Percentiles rank a stretch among this genome's conserved stretches.
Evolutionary conservation across 2,329 filamentous ascomycete species (phyloP).

Genomic region (Pleurostoma richardsiae): DNA sequence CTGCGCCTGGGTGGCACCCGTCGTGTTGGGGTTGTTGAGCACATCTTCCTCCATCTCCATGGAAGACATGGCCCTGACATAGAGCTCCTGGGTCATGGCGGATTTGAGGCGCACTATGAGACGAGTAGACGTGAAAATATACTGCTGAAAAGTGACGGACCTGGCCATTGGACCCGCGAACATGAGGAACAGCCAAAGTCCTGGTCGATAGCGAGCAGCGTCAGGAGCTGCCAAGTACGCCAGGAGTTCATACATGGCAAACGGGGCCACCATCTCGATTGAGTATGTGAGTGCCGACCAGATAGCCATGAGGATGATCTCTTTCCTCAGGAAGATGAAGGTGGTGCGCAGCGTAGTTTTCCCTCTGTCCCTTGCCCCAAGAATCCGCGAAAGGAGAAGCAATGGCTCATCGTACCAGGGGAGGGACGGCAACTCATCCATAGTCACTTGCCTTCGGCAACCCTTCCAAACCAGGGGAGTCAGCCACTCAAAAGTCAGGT

Average conservation of each 20-base stretch:
- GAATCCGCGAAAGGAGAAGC: constrained; percentile 37
- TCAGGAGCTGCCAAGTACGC: constrained; percentile 42
- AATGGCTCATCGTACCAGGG: constrained; percentile 53
- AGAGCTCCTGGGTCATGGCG: constrained; percentile 53
- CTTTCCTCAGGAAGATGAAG: constrained; percentile 33
- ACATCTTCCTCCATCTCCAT: constrained; percentile 54
- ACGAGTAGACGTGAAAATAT: constrained; percentile 53
- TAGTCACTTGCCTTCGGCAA: constrained; percentile 34
- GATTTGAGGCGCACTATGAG: constrained; percentile 51
- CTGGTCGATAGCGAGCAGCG: constrained; percentile 11
- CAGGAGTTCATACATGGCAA: constrained; percentile 48
- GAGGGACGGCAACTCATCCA: constrained; percentile 41
- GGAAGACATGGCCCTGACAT: constrained; percentile 48
- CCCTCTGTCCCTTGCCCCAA: constrained; percentile 34
- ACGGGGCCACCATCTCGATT: constrained; percentile 46
- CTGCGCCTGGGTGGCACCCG: constrained; percentile 7
- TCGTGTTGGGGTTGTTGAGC: constrained; percentile 26
- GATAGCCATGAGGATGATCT: constrained; percentile 39
- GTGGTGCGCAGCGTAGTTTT: constrained; percentile 40
- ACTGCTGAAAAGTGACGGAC: constrained; percentile 49
- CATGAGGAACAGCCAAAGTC: constrained; percentile 46
- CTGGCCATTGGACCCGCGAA: constrained; percentile 44
- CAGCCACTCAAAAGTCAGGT: constrained; percentile 46
- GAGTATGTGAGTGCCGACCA: constrained; percentile 30
- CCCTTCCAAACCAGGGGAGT: constrained; percentile 44